These are phyloP conservation scores for Teratosphaeria viscida DNA, from an alignment of 2,329 filamentous ascomycete species.

Conservation along the genomic window DNA sequence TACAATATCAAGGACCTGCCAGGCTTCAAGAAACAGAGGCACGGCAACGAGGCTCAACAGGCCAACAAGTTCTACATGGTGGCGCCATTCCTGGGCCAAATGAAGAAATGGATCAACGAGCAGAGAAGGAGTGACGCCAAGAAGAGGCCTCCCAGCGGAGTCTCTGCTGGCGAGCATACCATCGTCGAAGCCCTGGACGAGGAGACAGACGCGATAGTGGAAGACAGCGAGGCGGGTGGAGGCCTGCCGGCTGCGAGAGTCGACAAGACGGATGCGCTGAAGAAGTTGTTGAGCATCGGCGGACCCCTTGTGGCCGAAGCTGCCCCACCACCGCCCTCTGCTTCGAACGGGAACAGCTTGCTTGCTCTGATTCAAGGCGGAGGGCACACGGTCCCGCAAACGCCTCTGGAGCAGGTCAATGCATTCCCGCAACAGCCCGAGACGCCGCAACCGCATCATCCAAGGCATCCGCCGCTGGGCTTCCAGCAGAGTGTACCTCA, in stretches of 20 bases:
- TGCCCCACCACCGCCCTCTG: slow-evolving; percentile 24
- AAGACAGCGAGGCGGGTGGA: slow-evolving; percentile 6
- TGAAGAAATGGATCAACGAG: slow-evolving; percentile 21
- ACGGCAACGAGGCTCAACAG: slow-evolving; percentile 46
- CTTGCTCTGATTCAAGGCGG: slow-evolving; percentile 45
- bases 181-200: slow-evolving; percentile 1
- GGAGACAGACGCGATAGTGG: slow-evolving; percentile 8
- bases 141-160: background rate
- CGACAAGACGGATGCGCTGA: slow-evolving; percentile 34
- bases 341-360: slow-evolving; percentile 36
- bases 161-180: background rate
- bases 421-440: slow-evolving; percentile 39
- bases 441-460: slow-evolving; percentile 45
- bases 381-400: slow-evolving; percentile 21
- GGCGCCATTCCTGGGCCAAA: slow-evolving; percentile 56
- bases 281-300: slow-evolving; percentile 38
- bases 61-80: slow-evolving; percentile 97
- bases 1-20: slow-evolving; percentile 83
- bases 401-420: slow-evolving; percentile 45
- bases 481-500: slow-evolving; percentile 39
- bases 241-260: slow-evolving; percentile 2
- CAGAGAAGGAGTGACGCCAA: slow-evolving; percentile 10
- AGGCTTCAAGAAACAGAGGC: slow-evolving; percentile 63
- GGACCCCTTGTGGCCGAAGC: slow-evolving; percentile 18
- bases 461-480: slow-evolving; percentile 33